A percentile compares a stretch with the other conserved stretches of the same genome.
Conservation (phyloP, 345 rosid genomes). For the Adansonia digitata region DNA sequence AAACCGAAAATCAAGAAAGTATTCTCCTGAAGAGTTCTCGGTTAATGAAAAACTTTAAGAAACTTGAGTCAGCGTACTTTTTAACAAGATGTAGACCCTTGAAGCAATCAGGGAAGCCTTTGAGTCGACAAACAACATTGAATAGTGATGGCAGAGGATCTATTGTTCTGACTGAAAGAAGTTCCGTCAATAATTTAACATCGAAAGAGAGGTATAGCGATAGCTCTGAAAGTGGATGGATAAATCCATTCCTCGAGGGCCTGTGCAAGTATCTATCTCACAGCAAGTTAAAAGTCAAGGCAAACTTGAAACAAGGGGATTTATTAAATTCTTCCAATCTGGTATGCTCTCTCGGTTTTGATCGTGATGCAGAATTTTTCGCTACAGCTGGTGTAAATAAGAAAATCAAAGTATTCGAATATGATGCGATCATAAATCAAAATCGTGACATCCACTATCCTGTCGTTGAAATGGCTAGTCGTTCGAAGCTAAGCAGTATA, state of each 20-base stretch:
- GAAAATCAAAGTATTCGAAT: slow-evolving; percentile 92
- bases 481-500: slow-evolving; percentile 78
- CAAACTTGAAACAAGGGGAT: slow-evolving; percentile 91
- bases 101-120: slow-evolving; percentile 47
- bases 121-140: slow-evolving; percentile 45
- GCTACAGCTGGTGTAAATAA: slow-evolving; percentile 97
- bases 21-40: slow-evolving; percentile 57
- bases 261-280: slow-evolving; percentile 83
- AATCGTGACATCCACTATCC: slow-evolving; percentile 85
- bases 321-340: slow-evolving; percentile 80
- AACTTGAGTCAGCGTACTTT: slow-evolving; percentile 81
- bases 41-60: slow-evolving; percentile 85
- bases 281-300: slow-evolving; percentile 78
- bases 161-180: slow-evolving; percentile 63
- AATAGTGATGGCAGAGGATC: slow-evolving; percentile 81
- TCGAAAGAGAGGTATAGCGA: slow-evolving; percentile 42
- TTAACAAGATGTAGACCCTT: slow-evolving; percentile 61
- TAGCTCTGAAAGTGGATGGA: slow-evolving; percentile 66
- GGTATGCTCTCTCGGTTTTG: slow-evolving; percentile 83
- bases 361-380: slow-evolving; percentile 85
- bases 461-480: slow-evolving; percentile 78
- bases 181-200: slow-evolving; percentile 56
- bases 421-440: slow-evolving; percentile 54
- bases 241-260: slow-evolving; percentile 91
- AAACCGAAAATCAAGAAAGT: slow-evolving; percentile 46